Conservation (phyloP, 1,284 basidiomycete genomes). For the Leccinum pallidistipes region DNA sequence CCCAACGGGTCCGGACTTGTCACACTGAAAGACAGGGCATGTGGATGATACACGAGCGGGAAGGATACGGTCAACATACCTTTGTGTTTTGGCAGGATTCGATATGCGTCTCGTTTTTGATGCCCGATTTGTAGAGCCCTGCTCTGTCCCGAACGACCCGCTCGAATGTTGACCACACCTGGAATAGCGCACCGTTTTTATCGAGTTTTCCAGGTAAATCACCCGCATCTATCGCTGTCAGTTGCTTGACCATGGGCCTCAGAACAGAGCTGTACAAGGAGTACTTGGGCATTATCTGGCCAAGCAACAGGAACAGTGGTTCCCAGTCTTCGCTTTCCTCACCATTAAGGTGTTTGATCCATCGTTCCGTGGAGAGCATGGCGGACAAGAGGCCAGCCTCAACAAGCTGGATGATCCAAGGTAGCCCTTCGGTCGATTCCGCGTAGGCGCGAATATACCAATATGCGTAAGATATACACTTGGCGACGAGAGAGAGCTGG, state of each 20-base stretch:
- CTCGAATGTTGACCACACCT: slow-evolving; percentile 25
- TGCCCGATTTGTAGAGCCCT: slow-evolving; percentile 7
- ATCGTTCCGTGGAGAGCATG: slow-evolving; percentile 30
- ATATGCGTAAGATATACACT: slow-evolving; percentile 31
- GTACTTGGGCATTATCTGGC: slow-evolving; percentile 29
- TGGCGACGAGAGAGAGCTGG: slow-evolving; percentile 20
- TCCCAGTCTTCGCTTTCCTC: slow-evolving; percentile 32
- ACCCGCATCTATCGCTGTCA: slow-evolving; percentile 17
- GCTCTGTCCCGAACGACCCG: slow-evolving; percentile 18
- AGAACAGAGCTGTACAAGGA: slow-evolving; percentile 26
- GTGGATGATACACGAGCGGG: not conserved
- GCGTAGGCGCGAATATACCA: slow-evolving; percentile 33
- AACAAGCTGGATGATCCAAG: slow-evolving; percentile 28
- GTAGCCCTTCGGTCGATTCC: slow-evolving; percentile 29
- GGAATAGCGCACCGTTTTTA: slow-evolving; percentile 15
- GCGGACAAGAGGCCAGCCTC: slow-evolving; percentile 28
- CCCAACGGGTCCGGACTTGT: slow-evolving; percentile 26
- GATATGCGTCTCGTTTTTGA: slow-evolving; percentile 16
- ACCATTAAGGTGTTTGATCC: slow-evolving; percentile 24
- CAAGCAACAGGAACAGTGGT: slow-evolving; percentile 26
- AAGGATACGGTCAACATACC: slow-evolving; percentile 13
- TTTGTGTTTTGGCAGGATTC: slow-evolving; percentile 31
- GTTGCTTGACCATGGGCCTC: slow-evolving; percentile 17
- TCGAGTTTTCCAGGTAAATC: slow-evolving; percentile 17
- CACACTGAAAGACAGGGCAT: slow-evolving; percentile 18